Percentiles rank a stretch among this genome's conserved stretches.
phyloP scores from a whole-genome alignment of 2,329 filamentous ascomycete genomes.

The Fusarium anthophilum region DNA sequence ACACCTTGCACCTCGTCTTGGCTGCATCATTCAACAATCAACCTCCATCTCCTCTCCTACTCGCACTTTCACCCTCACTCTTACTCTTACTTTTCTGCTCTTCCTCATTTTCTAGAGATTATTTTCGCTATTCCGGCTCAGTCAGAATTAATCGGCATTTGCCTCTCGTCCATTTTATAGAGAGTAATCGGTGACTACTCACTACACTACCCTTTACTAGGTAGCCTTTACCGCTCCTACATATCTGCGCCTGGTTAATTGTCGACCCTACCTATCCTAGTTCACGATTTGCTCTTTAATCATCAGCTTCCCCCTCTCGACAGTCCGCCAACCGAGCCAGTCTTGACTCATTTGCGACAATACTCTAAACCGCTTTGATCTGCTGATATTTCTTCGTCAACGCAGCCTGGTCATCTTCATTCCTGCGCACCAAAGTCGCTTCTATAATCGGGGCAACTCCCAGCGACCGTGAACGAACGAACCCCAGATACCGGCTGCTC shows the following conservation, averaged over 20 bases:
- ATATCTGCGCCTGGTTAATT: constrained; percentile 22
- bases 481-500: constrained; percentile 33
- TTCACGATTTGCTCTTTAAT: constrained; percentile 22
- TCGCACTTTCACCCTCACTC: constrained; percentile 13
- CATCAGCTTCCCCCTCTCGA: constrained; percentile 5
- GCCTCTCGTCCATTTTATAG: constrained; percentile 11
- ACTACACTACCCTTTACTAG: not conserved
- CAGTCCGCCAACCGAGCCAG: not conserved
- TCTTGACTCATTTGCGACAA: constrained; percentile 4
- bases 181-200: constrained; percentile 24
- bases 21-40: constrained; percentile 40
- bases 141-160: constrained; percentile 21
- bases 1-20: constrained; percentile 18
- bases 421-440: constrained; percentile 31
- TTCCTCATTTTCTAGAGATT: constrained; percentile 12
- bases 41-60: constrained; percentile 3
- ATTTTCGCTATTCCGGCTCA: constrained; percentile 6
- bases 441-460: constrained; percentile 31
- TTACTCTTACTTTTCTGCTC: constrained; percentile 2
- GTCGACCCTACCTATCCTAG: constrained; percentile 23
- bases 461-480: constrained; percentile 30
- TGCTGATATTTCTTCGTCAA: constrained; percentile 14
- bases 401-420: constrained; percentile 25
- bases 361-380: not conserved
- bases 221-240: constrained; percentile 19